A percentile compares a stretch with the other conserved stretches of the same genome.
Evolutionary conservation across 2,329 filamentous ascomycete genomes (phyloP).

Genomic region (Trichoderma aggressivum): DNA sequence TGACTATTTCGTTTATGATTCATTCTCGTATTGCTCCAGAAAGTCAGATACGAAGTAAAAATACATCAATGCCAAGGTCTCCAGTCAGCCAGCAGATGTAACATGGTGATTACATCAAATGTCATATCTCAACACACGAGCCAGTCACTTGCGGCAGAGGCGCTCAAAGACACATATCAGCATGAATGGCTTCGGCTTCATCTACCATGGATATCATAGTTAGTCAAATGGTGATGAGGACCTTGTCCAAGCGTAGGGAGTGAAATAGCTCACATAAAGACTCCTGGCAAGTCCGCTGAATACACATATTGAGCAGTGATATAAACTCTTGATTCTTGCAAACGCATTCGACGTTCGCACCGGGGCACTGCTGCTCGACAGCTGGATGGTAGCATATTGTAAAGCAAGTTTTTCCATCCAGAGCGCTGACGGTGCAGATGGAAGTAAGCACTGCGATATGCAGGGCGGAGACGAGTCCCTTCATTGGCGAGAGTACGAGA

Average conservation of each 20-base stretch:
- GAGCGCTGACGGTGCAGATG: background rate
- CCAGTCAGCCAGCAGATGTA: background rate
- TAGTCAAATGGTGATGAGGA: background rate
- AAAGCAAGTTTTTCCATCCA: constrained; percentile 13
- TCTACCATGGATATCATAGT: background rate
- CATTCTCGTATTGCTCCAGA: background rate
- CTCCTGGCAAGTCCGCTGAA: constrained; percentile 12
- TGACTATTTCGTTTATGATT: background rate
- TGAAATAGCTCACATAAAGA: background rate
- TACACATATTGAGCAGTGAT: constrained; percentile 8
- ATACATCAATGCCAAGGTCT: background rate
- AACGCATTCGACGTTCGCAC: background rate
- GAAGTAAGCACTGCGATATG: background rate
- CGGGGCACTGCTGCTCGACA: constrained; percentile 9
- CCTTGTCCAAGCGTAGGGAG: background rate
- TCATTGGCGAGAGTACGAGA: background rate
- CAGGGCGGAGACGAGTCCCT: constrained; percentile 1
- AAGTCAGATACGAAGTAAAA: background rate
- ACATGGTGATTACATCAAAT: background rate
- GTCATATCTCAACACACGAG: background rate
- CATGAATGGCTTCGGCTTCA: constrained; percentile 1
- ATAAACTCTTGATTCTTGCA: constrained; percentile 14
- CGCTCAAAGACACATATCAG: background rate
- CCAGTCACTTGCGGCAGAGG: background rate
- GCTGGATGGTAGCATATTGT: constrained; percentile 1